Evolutionary conservation across 2,329 filamentous ascomycete genomes (phyloP).

Genomic region (Botrytis paeoniae): DNA sequence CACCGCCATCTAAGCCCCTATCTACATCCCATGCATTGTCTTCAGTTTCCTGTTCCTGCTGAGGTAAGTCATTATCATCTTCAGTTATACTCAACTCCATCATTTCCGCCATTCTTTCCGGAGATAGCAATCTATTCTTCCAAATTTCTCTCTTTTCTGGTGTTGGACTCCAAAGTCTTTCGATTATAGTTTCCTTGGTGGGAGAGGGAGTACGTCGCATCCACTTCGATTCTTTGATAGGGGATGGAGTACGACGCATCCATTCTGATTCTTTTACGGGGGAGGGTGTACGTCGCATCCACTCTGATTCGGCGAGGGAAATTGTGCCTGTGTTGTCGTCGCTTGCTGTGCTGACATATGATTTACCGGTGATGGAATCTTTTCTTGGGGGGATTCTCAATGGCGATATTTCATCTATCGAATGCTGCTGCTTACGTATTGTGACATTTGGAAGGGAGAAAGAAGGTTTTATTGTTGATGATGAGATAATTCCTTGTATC

Average conservation of each 20-base stretch:
- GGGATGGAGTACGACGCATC: constrained; percentile 31
- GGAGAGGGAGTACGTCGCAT: constrained; percentile 31
- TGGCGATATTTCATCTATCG: background rate
- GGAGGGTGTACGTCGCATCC: constrained; percentile 32
- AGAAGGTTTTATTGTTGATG: constrained; percentile 14
- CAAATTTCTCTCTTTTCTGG: background rate
- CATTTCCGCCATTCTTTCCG: background rate
- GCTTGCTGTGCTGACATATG: background rate
- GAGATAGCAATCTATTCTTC: background rate
- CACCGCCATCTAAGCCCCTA: background rate
- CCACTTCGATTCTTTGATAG: constrained; percentile 30
- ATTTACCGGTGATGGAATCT: background rate
- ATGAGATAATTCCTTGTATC: constrained; percentile 21
- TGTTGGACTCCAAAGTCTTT: constrained; percentile 18
- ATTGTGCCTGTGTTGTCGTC: constrained; percentile 23
- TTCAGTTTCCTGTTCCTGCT: background rate
- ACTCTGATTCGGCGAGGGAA: constrained; percentile 31
- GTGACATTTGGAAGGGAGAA: constrained; percentile 27
- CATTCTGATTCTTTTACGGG: constrained; percentile 28
- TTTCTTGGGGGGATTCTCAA: background rate
- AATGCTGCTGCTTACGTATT: constrained; percentile 21
- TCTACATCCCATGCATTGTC: background rate
- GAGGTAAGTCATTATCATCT: background rate
- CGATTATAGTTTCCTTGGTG: constrained; percentile 10
- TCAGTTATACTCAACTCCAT: constrained; percentile 1